These are phyloP conservation scores for Whalleya microplaca DNA, from an alignment of 2,329 filamentous ascomycete species.

Conservation along the genomic window DNA sequence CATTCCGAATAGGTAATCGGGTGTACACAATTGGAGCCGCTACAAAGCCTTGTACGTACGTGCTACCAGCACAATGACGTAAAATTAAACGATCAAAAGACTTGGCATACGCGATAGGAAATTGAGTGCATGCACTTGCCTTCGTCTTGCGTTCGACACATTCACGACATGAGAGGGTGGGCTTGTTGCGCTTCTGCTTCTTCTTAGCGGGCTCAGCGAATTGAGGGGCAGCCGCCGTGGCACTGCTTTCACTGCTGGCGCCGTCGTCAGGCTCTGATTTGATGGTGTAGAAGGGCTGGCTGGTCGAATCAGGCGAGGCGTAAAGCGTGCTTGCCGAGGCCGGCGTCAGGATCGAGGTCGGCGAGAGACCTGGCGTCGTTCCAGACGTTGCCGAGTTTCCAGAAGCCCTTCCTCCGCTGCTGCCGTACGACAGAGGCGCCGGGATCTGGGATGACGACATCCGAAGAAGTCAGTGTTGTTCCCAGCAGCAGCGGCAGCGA, in stretches of 20 bases:
- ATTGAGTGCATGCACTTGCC: conserved; percentile 48
- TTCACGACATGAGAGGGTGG: conserved; percentile 76
- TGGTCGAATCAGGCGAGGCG: conserved; percentile 34
- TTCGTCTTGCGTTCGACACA: conserved; percentile 85
- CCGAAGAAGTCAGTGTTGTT: conserved; percentile 18
- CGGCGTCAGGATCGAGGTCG: conserved; percentile 33
- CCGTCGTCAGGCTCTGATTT: conserved; percentile 38
- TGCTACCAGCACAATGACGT: too few relatives aligned
- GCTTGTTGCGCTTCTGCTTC: conserved; percentile 85
- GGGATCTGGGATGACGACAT: conserved; percentile 37
- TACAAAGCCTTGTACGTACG: too few relatives aligned
- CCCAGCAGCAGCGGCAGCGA: too few relatives aligned
- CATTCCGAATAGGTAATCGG: too few relatives aligned
- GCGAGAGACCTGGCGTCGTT: conserved; percentile 25
- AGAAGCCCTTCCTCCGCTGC: conserved; percentile 30
- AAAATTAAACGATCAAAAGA: too few relatives aligned
- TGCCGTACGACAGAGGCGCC: conserved; percentile 35
- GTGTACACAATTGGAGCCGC: too few relatives aligned
- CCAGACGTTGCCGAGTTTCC: conserved; percentile 16
- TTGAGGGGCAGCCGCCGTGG: conserved; percentile 23
- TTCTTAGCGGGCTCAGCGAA: conserved; percentile 55
- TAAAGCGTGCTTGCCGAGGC: conserved; percentile 35
- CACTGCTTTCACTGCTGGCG: conserved; percentile 31
- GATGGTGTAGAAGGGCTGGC: conserved; percentile 29
- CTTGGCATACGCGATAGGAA: neutral